Base-by-base conservation (phyloP, 352 stramenopile species). In the Globisporangium carolinianum region DNA sequence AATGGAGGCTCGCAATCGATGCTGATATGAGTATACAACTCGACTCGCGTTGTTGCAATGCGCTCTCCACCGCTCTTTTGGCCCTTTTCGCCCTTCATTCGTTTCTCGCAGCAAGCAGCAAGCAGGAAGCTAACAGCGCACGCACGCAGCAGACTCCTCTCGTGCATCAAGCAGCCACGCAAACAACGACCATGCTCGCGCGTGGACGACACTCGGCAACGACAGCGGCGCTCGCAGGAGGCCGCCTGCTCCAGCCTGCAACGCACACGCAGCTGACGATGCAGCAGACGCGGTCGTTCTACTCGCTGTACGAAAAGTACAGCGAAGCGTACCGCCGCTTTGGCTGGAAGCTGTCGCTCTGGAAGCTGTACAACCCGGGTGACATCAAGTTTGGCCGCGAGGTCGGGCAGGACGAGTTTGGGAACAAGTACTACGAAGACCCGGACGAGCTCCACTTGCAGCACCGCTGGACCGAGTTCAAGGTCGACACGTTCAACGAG, bases 381-480 rank as follows among this genome's bases (percentile, higher is more conserved):
- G 85, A 95, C 61, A 81, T 95, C 66, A 95, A 95, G 69, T 95
- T 95, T 63, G 85, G 85, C 15, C 82, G 87, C 53, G 71, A 79
- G 43, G 83, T 95, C 32, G 85, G 85, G 45, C 61, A 87, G 56
- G 85, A 95, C 63, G 68, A 88, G 68, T 90, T 92, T 61, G 85
- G 85, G 48, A 87, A 88, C 72, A 84, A 88, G 71, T 95, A 92
- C 76, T 95, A 86, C 65, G 85, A 95, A 46, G 85, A 95, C 64
- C 79, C 79, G 46, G 88, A 73, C 3, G 85, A 93, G 50, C 15
- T 93, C 10, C 72, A 76, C 58, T 69, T 79, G 49, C 76, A 89
- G 66, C 79, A 95, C 58, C 85, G 85, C 60, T 95, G 82, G 77
- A 92, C 83, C 7, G 85, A 95, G 74, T 93, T 67, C 69, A 73